A percentile compares a stretch with the other conserved stretches of the same genome.
phyloP scores from a whole-genome alignment of 495 filamentous ascomycete species.

The Achaetomiella virescens region DNA sequence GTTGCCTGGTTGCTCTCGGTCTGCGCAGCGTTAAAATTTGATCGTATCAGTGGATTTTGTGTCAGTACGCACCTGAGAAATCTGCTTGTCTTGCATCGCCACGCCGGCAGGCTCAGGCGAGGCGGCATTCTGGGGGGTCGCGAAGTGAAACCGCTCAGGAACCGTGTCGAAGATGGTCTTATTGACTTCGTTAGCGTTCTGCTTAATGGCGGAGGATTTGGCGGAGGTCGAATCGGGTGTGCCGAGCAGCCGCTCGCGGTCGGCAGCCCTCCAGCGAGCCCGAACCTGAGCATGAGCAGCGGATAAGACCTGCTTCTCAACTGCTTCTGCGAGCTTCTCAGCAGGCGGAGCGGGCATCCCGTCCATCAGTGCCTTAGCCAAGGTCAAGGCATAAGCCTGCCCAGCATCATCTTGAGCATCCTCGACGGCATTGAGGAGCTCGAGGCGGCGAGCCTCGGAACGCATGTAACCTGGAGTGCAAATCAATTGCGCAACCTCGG shows the following conservation, averaged over 20 bases:
- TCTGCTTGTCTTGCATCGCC: not conserved
- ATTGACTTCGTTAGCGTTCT: not conserved
- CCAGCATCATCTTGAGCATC: not conserved
- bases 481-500: constrained; percentile 17
- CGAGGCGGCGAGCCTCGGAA: constrained; percentile 1
- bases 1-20: not conserved
- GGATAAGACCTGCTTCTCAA: not conserved
- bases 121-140: not conserved
- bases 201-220: not conserved
- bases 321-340: not conserved
- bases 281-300: not conserved
- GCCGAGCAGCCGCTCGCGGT: not conserved
- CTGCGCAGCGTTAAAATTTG: not conserved
- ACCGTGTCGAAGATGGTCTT: not conserved
- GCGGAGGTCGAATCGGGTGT: not conserved
- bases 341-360: constrained; percentile 3
- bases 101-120: not conserved
- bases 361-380: not conserved
- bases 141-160: not conserved
- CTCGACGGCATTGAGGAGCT: constrained; percentile 2
- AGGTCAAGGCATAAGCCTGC: not conserved
- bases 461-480: constrained; percentile 6
- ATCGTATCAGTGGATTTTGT: not conserved
- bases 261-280: constrained; percentile 2
- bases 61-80: not conserved